A percentile compares a stretch with the other conserved stretches of the same genome.
Evolutionary conservation across 352 stramenopile genomes (phyloP).

Genomic region (Globisporangium alternatum): DNA sequence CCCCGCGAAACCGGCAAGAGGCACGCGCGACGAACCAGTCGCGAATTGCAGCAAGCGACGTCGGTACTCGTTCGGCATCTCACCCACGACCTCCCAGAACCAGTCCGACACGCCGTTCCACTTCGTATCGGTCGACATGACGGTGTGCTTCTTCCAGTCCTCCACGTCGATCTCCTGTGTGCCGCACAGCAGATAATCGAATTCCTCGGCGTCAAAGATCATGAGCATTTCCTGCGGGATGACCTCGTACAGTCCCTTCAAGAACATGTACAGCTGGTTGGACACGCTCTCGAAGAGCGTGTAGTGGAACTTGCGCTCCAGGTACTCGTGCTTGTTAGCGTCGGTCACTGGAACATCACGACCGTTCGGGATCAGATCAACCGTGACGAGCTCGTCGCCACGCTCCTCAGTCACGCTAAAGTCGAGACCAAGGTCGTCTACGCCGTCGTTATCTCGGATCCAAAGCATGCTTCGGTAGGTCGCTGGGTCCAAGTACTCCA

Average conservation of each 20-base stretch:
- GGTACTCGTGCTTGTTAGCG: conserved; percentile 89
- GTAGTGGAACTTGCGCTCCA: conserved; percentile 89
- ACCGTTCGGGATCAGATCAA: conserved; percentile 47
- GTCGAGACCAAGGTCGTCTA: conserved; percentile 35
- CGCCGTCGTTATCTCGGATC: conserved; percentile 37
- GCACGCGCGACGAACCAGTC: conserved; percentile 13
- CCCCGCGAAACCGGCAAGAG: conserved; percentile 4
- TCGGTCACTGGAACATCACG: conserved; percentile 77
- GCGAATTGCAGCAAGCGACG: conserved; percentile 10
- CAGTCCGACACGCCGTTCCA: no score
- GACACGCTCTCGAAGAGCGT: conserved; percentile 87
- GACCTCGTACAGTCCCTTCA: conserved; percentile 94
- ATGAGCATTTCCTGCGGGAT: conserved; percentile 86
- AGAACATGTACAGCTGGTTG: conserved; percentile 64
- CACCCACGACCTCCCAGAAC: conserved; percentile 90
- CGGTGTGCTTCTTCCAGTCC: conserved; percentile 93
- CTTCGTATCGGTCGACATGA: no score
- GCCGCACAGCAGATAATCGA: conserved; percentile 97
- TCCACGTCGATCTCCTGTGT: conserved; percentile 94
- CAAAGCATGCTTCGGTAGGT: conserved; percentile 48
- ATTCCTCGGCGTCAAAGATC: conserved; percentile 96
- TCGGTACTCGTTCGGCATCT: conserved; percentile 18
- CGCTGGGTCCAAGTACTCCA: conserved; percentile 42
- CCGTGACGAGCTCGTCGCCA: conserved; percentile 17
- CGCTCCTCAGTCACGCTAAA: conserved; percentile 32